Percentiles rank a stretch among this genome's conserved stretches.
Evolutionary conservation across 306 rosid species (phyloP).

Genomic region (Rubus parviflorus): DNA sequence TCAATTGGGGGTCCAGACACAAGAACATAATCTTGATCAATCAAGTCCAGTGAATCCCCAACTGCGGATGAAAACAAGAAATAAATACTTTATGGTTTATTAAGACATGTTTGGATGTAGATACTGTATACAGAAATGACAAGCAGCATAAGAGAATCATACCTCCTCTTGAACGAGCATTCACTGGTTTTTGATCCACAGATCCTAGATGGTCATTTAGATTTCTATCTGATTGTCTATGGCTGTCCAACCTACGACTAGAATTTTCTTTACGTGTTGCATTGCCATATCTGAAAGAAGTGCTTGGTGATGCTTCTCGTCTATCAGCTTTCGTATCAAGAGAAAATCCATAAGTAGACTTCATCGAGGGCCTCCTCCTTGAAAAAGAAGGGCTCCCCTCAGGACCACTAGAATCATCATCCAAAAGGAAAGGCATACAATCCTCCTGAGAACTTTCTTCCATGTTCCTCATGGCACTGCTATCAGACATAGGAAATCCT

Average conservation of each 20-base stretch:
- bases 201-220: slow-evolving; percentile 40
- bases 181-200: slow-evolving; percentile 41
- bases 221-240: slow-evolving; percentile 47
- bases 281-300: slow-evolving; percentile 43
- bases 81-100: slow-evolving; percentile 5
- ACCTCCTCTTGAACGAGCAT: slow-evolving; percentile 74
- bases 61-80: slow-evolving; percentile 49
- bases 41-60: slow-evolving; percentile 65
- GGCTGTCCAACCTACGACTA: slow-evolving; percentile 46
- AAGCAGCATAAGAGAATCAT: slow-evolving; percentile 6
- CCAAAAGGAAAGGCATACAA: slow-evolving; percentile 80
- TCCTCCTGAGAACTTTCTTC: slow-evolving; percentile 82
- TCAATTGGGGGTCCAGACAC: slow-evolving; percentile 87
- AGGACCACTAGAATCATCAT: slow-evolving; percentile 80
- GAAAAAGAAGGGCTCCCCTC: slow-evolving; percentile 72
- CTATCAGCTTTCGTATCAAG: slow-evolving; percentile 54
- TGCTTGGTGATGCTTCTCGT: slow-evolving; percentile 43
- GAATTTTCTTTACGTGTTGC: slow-evolving; percentile 45
- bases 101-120: slow-evolving; percentile 25
- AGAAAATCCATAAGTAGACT: slow-evolving; percentile 80
- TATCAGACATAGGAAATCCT: slow-evolving; percentile 46
- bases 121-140: slow-evolving; percentile 22
- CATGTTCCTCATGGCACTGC: slow-evolving; percentile 45
- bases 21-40: slow-evolving; percentile 96
- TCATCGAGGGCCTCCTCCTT: slow-evolving; percentile 60